phyloP scores from a whole-genome alignment of 2,329 filamentous ascomycete genomes.

The Cercospora sojina region DNA sequence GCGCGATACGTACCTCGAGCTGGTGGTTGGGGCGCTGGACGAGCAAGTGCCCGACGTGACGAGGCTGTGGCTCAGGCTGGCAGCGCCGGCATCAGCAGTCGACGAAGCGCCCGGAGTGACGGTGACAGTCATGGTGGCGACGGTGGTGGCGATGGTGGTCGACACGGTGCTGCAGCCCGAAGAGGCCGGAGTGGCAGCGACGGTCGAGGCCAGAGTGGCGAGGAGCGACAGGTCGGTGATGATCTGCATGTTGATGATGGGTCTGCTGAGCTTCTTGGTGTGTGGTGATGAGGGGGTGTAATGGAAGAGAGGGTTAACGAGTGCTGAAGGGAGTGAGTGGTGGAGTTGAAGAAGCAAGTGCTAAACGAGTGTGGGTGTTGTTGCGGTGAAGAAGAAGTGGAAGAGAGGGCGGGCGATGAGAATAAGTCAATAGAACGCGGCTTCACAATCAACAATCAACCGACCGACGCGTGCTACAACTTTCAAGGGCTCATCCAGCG shows the following conservation, averaged over 20 bases:
- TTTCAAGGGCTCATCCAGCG: neutral
- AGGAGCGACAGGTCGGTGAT: slow-evolving; percentile 7
- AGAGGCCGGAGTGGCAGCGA: neutral
- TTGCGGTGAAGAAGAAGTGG: slow-evolving; percentile 1
- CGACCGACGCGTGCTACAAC: neutral
- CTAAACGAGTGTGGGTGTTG: neutral
- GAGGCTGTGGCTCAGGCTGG: neutral
- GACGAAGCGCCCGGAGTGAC: neutral
- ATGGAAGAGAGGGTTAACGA: neutral
- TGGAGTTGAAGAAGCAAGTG: neutral
- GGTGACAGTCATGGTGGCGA: slow-evolving; percentile 13
- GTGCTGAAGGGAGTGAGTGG: neutral
- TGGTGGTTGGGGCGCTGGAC: neutral
- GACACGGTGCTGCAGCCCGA: slow-evolving; percentile 6
- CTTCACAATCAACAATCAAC: slow-evolving; percentile 1
- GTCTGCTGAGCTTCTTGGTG: neutral
- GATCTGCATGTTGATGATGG: neutral
- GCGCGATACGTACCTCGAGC: slow-evolving; percentile 3
- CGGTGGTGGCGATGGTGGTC: slow-evolving; percentile 9
- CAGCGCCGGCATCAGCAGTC: neutral
- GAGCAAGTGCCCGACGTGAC: slow-evolving; percentile 10
- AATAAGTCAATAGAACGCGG: neutral
- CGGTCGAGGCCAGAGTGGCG: slow-evolving; percentile 7
- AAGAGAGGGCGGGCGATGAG: neutral
- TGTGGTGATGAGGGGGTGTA: neutral